Base-by-base conservation (phyloP, 2,329 filamentous ascomycete species). In the Neurospora crassa region DNA sequence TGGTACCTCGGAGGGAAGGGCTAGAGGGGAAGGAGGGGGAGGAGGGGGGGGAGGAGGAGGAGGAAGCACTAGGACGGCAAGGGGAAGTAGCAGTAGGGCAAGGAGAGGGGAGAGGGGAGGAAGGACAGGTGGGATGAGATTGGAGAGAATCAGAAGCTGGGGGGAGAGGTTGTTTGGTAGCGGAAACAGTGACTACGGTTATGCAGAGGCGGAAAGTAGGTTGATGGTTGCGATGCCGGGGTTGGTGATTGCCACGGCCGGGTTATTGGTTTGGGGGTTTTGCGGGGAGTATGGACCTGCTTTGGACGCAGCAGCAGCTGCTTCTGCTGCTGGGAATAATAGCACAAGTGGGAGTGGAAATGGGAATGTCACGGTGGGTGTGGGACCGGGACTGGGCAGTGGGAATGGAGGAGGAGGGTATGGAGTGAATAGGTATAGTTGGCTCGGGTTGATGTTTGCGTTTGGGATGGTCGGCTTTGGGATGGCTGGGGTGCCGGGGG, bases 381-480 rank as follows among this genome's bases (percentile, higher is more conserved):
- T 34, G 3, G 53, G 24, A n/a, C 16, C 29, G 53, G 53, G 24
- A 37, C 16, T 34, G 29, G 10, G 24, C 5, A 63, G 14, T 63
- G 53, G 53, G 18, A 63, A 34, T 18, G 53, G 53, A 63, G 53
- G 53, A 34, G 53, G 24, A 63, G 53, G 53, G 24, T 29, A 63
- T 5, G 53, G 53, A 63, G 29, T 29, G 24, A 29, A 63, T 37
- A 34, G 53, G 0, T 75, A 77, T 3, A 72, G 70, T 1, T 82
- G 81, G 81, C 73, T 82, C 3, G 81, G 81, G 0, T 67, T 82
- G 2, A 72, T 80, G 47, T 74, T 77, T 10, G 81, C 78, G 0
- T 80, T 74, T 43, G 81, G 75, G 0, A 82, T 82, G 81, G 43
- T 82, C 2, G 70, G 78, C 0, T 81, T 82, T 75, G 81, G 79